phyloP scores from a whole-genome alignment of 176 grass and related monocot genomes.

The Eragrostis nindensis region DNA sequence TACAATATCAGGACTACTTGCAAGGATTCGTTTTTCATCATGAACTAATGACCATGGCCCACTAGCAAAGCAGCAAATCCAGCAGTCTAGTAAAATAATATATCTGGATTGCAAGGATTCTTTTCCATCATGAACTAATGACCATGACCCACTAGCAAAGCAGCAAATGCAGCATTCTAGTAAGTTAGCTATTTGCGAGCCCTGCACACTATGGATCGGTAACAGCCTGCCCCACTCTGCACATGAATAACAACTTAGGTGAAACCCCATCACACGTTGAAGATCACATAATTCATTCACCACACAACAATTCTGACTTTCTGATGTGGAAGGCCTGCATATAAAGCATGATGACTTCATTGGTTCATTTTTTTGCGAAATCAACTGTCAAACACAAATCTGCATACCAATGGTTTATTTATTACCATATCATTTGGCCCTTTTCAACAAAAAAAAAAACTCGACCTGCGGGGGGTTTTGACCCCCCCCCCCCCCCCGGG shows the following conservation, averaged over 20 bases:
- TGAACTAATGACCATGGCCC: not conserved
- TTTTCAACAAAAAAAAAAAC: not conserved
- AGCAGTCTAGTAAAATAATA: not conserved
- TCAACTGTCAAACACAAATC: not conserved
- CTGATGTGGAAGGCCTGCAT: not conserved
- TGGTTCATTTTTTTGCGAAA: not conserved
- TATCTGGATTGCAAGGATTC: not conserved
- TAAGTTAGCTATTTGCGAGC: not conserved
- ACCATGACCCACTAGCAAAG: not conserved
- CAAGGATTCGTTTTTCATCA: not conserved
- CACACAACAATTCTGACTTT: not conserved
- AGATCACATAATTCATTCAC: not conserved
- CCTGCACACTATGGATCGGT: not conserved
- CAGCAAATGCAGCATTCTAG: not conserved
- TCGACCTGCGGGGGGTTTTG: too few species aligned
- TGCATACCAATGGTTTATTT: not conserved
- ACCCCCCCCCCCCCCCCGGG: too few species aligned
- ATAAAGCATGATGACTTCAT: not conserved
- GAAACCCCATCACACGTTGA: not conserved
- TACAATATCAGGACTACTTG: not conserved
- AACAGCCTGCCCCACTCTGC: not conserved
- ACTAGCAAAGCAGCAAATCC: not conserved
- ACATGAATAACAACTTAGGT: not conserved
- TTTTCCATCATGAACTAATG: not conserved
- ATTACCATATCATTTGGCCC: not conserved